These are phyloP conservation scores for Solanum hybrid DNA, from an alignment of 305 asterid species.

Conservation along the genomic window DNA sequence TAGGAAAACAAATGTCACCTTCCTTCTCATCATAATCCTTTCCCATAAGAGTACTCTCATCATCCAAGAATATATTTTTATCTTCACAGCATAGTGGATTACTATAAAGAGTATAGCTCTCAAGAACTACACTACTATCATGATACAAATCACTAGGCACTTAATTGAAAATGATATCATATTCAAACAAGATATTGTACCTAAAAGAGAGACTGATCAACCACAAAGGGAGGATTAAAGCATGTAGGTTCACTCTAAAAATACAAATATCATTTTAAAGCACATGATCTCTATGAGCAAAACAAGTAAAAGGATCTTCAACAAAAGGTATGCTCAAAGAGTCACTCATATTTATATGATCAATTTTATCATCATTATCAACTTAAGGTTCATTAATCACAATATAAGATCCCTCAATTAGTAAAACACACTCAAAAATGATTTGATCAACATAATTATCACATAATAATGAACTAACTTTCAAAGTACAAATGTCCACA, in stretches of 20 bases:
- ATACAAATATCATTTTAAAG: neutral
- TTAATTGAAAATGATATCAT: neutral
- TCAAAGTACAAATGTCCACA: neutral
- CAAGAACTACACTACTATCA: neutral
- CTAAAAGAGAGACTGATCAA: neutral
- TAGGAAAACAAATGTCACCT: neutral
- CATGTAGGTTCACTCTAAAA: neutral
- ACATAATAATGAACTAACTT: neutral
- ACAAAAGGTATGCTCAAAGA: neutral
- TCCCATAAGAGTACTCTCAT: neutral
- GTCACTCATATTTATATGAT: neutral
- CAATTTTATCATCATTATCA: neutral
- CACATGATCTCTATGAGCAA: neutral
- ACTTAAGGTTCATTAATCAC: neutral
- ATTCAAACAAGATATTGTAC: neutral
- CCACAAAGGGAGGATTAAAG: neutral
- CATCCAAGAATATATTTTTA: neutral
- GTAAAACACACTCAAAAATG: neutral
- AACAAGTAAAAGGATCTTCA: neutral
- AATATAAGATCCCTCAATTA: neutral
- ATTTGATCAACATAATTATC: neutral
- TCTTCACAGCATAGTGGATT: neutral
- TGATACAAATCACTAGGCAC: neutral
- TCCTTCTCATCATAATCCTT: neutral
- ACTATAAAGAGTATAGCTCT: neutral